phyloP scores from a whole-genome alignment of 1,139 yeast genomes.

The Entelexis sorbosivorans region DNA sequence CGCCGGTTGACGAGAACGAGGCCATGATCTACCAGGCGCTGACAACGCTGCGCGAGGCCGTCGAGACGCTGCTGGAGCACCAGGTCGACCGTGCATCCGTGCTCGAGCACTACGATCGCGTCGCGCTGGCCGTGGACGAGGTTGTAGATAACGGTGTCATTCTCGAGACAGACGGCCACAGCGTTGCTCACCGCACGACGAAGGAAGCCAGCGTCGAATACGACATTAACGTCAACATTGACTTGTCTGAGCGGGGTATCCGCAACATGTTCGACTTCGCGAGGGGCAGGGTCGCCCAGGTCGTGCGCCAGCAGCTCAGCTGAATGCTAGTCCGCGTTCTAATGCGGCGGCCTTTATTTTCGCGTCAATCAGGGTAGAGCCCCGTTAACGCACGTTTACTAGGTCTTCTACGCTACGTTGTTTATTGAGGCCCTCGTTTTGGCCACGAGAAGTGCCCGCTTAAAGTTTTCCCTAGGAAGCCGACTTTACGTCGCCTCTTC shows the following conservation, averaged over 20 bases:
- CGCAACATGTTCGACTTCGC: constrained; percentile 86
- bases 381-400: no score
- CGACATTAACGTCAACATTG: constrained; percentile 46
- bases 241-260: constrained; percentile 76
- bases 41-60: constrained; percentile 66
- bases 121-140: constrained; percentile 80
- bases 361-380: no score
- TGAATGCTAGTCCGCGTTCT: no score
- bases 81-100: constrained; percentile 70
- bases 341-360: no score
- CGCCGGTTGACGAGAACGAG: constrained; percentile 75
- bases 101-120: constrained; percentile 75
- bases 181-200: constrained; percentile 82
- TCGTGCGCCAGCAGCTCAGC: constrained; percentile 53
- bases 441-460: no score
- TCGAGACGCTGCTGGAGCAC: constrained; percentile 63
- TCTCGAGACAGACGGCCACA: constrained; percentile 77
- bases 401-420: no score
- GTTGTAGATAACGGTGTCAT: constrained; percentile 77
- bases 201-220: constrained; percentile 62
- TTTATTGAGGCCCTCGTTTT: no score
- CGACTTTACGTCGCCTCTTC: no score
- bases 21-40: constrained; percentile 66
- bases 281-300: constrained; percentile 71
- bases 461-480: no score